These are phyloP conservation scores for Wilcoxina mikolae DNA, from an alignment of 495 filamentous ascomycete genomes.

Conservation along the genomic window DNA sequence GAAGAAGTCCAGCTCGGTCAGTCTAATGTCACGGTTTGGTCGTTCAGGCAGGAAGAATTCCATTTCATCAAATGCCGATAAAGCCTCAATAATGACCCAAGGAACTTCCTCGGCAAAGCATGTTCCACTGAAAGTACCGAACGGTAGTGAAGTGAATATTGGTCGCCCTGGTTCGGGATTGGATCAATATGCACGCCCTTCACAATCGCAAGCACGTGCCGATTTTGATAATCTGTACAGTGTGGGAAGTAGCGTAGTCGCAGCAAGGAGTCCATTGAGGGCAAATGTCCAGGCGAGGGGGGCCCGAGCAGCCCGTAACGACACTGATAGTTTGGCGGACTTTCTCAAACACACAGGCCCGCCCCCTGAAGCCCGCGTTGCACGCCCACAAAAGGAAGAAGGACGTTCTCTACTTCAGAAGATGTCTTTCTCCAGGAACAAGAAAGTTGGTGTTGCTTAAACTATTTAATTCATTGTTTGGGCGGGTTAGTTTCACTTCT, in stretches of 20 bases:
- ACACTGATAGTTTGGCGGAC: conserved; percentile 18
- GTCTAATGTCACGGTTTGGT: conserved; percentile 49
- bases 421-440: conserved; percentile 1
- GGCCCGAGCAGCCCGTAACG: conserved; percentile 10
- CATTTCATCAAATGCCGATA: conserved; percentile 22
- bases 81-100: conserved; percentile 12
- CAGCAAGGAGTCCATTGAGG: not conserved
- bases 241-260: not conserved
- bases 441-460: not conserved
- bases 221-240: not conserved
- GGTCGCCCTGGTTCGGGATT: not conserved
- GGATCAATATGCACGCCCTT: not conserved
- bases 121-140: conserved; percentile 18
- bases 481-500: no score
- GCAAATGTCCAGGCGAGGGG: conserved; percentile 12
- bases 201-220: not conserved
- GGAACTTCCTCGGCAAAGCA: conserved; percentile 8
- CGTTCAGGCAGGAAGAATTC: conserved; percentile 30
- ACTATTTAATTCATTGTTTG: no score
- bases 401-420: not conserved
- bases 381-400: conserved; percentile 8
- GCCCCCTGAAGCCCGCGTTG: conserved; percentile 9
- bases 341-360: conserved; percentile 23
- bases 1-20: conserved; percentile 46
- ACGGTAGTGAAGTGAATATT: not conserved